These are phyloP conservation scores for Aspergillus proliferans DNA, from an alignment of 2,329 filamentous ascomycete species.

Conservation along the genomic window DNA sequence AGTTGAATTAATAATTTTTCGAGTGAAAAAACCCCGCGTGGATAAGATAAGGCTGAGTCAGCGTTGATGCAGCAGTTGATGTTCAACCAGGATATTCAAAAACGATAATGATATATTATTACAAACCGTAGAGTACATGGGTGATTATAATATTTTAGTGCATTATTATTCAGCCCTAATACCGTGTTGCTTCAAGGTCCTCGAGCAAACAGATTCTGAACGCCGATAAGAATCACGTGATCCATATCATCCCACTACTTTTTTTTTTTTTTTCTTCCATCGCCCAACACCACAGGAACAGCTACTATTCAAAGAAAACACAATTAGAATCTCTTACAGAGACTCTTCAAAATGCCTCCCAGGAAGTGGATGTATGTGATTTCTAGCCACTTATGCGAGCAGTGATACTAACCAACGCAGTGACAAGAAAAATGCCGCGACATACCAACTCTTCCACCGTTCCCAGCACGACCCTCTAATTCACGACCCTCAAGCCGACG, in stretches of 20 bases:
- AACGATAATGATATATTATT: background rate
- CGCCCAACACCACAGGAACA: constrained; percentile 1
- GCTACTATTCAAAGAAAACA: background rate
- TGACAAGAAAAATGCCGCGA: constrained; percentile 87
- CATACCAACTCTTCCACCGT: constrained; percentile 90
- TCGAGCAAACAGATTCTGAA: background rate
- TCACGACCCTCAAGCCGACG: constrained; percentile 79
- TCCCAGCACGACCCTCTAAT: constrained; percentile 97
- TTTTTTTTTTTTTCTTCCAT: constrained; percentile 15
- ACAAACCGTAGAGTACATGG: no score
- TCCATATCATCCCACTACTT: constrained; percentile 20
- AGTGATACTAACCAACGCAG: constrained; percentile 34
- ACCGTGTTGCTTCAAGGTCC: background rate
- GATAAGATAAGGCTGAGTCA: constrained; percentile 25
- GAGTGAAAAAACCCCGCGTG: constrained; percentile 11
- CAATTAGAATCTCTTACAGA: background rate
- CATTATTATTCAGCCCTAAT: background rate
- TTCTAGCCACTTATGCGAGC: background rate
- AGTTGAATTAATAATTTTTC: constrained; percentile 11
- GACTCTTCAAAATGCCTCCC: constrained; percentile 58
- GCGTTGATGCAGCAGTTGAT: constrained; percentile 1
- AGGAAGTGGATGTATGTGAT: constrained; percentile 64
- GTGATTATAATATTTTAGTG: background rate
- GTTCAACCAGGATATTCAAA: background rate
- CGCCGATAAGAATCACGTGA: constrained; percentile 26